A percentile compares a stretch with the other conserved stretches of the same genome.
These are phyloP conservation scores for Citrus cavaleriei DNA, from an alignment of 345 rosid genomes.

Conservation along the genomic window DNA sequence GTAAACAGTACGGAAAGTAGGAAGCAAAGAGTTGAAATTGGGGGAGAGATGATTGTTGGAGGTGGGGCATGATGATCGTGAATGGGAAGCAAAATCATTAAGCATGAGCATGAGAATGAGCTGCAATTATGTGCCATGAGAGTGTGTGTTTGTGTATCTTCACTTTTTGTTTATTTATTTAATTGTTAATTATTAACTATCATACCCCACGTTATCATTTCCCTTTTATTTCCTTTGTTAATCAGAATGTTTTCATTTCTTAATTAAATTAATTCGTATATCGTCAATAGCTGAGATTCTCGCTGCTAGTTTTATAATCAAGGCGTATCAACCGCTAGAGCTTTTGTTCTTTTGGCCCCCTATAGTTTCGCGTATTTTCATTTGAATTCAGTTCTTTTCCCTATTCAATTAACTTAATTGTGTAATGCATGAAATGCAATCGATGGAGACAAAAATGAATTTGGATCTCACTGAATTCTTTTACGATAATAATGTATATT, in stretches of 20 bases:
- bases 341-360: not conserved
- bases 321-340: not conserved
- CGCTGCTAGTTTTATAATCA: not conserved
- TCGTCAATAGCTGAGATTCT: not conserved
- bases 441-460: too few relatives aligned
- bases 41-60: constrained; percentile 27
- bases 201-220: constrained; percentile 25
- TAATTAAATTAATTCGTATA: not conserved
- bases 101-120: constrained; percentile 55
- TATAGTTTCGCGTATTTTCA: not conserved
- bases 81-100: constrained; percentile 70
- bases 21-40: constrained; percentile 13
- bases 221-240: not conserved
- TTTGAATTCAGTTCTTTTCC: not conserved
- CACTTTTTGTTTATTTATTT: constrained; percentile 8
- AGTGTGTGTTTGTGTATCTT: constrained; percentile 34
- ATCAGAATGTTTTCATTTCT: not conserved
- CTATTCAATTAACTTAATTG: not conserved
- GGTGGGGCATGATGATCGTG: constrained; percentile 30
- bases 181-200: not conserved
- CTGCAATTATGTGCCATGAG: constrained; percentile 55
- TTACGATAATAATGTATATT: too few relatives aligned
- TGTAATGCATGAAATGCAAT: not conserved
- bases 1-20: constrained; percentile 14
- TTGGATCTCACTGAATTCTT: not conserved